phyloP scores from a whole-genome alignment of 2,329 filamentous ascomycete species.

The Tolypocladium cylindrosporum region DNA sequence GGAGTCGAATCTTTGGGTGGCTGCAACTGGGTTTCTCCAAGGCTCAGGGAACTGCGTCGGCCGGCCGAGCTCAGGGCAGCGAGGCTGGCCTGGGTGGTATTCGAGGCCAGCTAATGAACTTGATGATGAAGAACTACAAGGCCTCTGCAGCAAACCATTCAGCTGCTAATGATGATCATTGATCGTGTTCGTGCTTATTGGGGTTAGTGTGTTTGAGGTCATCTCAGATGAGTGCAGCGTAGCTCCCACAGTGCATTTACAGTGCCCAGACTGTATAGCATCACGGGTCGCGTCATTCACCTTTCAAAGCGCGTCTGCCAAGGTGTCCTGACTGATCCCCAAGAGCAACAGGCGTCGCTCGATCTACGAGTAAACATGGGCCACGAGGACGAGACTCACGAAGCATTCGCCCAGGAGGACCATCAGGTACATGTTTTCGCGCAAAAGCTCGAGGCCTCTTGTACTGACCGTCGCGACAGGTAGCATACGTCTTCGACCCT shows the following conservation, averaged over 20 bases:
- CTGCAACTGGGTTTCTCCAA: background rate
- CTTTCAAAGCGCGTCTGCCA: background rate
- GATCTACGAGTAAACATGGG: conserved; percentile 9
- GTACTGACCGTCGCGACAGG: background rate
- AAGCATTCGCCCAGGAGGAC: conserved; percentile 28
- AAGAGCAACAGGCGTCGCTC: background rate
- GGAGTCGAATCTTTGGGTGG: background rate
- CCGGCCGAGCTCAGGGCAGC: background rate
- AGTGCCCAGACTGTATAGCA: background rate
- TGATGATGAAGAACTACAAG: conserved; percentile 4
- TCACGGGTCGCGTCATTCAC: background rate
- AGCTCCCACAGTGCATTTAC: background rate
- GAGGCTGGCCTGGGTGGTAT: background rate
- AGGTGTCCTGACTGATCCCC: background rate
- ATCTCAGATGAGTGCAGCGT: background rate
- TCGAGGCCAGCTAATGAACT: conserved; percentile 4
- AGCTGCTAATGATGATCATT: too few species aligned
- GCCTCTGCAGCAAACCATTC: background rate
- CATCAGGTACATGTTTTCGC: conserved; percentile 25
- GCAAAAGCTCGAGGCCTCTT: background rate
- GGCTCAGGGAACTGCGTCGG: background rate
- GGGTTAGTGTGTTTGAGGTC: background rate
- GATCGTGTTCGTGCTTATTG: background rate
- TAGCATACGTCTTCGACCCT: conserved; percentile 25
- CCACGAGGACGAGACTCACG: conserved; percentile 7